Evolutionary conservation across 2,329 filamentous ascomycete genomes (phyloP).

Genomic region (Pseudodiploospora longispora): DNA sequence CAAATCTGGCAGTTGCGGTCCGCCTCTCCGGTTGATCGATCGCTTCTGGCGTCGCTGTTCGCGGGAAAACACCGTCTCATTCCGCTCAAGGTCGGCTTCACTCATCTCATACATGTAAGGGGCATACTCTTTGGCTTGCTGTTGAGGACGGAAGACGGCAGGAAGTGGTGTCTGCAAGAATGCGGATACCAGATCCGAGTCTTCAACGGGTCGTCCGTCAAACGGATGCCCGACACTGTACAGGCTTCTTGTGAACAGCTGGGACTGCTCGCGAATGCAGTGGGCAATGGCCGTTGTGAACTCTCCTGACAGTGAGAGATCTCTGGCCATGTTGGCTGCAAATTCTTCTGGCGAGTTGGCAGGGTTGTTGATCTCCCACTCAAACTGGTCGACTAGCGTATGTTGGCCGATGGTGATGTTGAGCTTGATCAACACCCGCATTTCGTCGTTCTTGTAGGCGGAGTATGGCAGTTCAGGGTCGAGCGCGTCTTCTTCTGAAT

Average conservation of each 20-base stretch:
- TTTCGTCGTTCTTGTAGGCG: conserved; percentile 97
- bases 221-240: conserved; percentile 93
- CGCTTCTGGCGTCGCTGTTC: conserved; percentile 93
- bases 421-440: conserved; percentile 90
- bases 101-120: conserved; percentile 92
- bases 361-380: conserved; percentile 98
- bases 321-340: conserved; percentile 77
- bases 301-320: conserved; percentile 86
- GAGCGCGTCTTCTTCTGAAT: conserved; percentile 79
- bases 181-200: conserved; percentile 76
- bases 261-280: conserved; percentile 91
- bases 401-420: conserved; percentile 96
- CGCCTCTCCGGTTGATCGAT: conserved; percentile 86
- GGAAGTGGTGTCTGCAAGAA: conserved; percentile 80
- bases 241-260: conserved; percentile 87
- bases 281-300: conserved; percentile 97
- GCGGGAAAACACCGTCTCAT: conserved; percentile 85
- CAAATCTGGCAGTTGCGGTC: conserved; percentile 87
- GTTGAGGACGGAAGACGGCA: conserved; percentile 79
- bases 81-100: conserved; percentile 80
- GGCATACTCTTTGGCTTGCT: conserved; percentile 87
- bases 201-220: conserved; percentile 86
- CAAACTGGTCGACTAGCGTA: conserved; percentile 92
- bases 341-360: conserved; percentile 93
- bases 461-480: conserved; percentile 85